Percentiles rank a stretch among this genome's conserved stretches.
Evolutionary conservation across 345 rosid species (phyloP).

Genomic region (Litchi chinensis): DNA sequence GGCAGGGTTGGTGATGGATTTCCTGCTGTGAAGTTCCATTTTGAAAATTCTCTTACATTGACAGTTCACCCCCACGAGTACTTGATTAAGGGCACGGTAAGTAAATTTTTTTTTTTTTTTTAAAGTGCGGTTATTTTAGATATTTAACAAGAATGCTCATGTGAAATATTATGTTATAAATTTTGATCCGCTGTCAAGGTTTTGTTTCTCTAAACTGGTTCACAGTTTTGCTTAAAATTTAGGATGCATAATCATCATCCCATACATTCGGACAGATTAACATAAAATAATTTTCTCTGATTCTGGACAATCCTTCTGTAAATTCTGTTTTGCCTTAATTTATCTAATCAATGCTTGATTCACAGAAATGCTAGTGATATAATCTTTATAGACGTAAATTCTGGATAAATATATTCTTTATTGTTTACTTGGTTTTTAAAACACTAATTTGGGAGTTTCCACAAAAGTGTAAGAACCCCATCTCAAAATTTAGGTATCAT

Average conservation of each 20-base stretch:
- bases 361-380: not conserved
- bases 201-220: not conserved
- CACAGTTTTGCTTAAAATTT: not conserved
- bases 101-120: constrained; percentile 30
- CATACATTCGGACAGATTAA: no score
- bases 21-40: constrained; percentile 65
- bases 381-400: not conserved
- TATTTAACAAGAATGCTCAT: constrained; percentile 5
- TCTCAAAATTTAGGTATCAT: not conserved
- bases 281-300: not conserved
- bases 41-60: constrained; percentile 61
- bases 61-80: constrained; percentile 70
- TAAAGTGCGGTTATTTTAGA: constrained; percentile 18
- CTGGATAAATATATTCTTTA: not conserved
- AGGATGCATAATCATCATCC: no score
- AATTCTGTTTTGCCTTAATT: not conserved
- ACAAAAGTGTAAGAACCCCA: not conserved
- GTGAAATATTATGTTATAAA: not conserved
- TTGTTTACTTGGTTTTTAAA: not conserved
- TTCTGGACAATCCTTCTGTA: not conserved
- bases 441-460: not conserved
- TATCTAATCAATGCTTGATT: not conserved
- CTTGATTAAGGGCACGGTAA: constrained; percentile 61
- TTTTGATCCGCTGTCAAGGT: not conserved
- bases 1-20: constrained; percentile 70